phyloP scores from a whole-genome alignment of 176 grass and related monocot species.

The Musa itinerans region DNA sequence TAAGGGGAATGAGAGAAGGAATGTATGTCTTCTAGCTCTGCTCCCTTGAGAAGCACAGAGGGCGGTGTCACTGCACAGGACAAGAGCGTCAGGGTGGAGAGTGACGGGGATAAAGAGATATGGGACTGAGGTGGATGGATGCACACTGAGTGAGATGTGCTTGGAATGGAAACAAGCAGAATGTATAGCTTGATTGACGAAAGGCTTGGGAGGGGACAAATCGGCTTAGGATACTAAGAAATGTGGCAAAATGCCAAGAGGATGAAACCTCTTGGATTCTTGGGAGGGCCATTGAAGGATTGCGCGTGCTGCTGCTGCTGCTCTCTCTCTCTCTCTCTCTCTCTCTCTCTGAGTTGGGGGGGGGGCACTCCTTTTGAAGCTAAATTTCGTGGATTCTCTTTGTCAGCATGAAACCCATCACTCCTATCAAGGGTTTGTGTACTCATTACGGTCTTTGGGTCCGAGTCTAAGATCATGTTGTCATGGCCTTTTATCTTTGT shows the following conservation, averaged over 20 bases:
- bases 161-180: conserved; percentile 6
- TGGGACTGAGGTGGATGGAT: background rate
- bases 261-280: background rate
- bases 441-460: conserved; percentile 13
- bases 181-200: conserved; percentile 17
- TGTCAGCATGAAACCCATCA: conserved; percentile 22
- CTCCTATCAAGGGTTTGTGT: conserved; percentile 10
- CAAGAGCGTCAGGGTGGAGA: background rate
- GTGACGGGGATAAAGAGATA: conserved; percentile 8
- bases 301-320: too few relatives aligned
- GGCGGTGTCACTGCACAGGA: conserved; percentile 9
- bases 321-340: background rate
- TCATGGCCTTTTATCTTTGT: background rate
- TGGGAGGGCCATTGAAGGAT: background rate
- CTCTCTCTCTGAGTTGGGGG: background rate
- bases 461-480: conserved; percentile 4
- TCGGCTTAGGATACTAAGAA: conserved; percentile 19
- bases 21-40: conserved; percentile 12
- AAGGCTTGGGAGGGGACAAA: conserved; percentile 9
- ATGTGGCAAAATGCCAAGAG: conserved; percentile 19
- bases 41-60: conserved; percentile 18
- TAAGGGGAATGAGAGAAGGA: conserved; percentile 14
- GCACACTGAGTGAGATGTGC: background rate
- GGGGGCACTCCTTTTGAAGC: conserved; percentile 26
- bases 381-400: conserved; percentile 23